Percentiles rank a stretch among this genome's conserved stretches.
These are phyloP conservation scores for Phytophthora sojae DNA, from an alignment of 352 stramenopile species.

Conservation along the genomic window DNA sequence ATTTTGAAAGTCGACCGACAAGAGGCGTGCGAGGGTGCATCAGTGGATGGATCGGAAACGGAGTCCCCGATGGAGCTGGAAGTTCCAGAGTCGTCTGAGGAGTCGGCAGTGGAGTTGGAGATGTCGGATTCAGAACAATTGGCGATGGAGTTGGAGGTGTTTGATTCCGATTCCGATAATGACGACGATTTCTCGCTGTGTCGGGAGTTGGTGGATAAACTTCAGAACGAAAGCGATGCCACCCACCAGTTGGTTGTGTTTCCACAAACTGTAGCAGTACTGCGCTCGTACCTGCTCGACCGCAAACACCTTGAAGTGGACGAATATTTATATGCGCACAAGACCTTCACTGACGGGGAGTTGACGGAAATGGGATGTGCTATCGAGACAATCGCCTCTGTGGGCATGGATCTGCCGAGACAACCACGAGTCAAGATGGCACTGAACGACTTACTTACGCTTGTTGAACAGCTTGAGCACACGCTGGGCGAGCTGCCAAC, in stretches of 20 bases:
- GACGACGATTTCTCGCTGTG: slow-evolving; percentile 33
- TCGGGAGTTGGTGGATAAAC: slow-evolving; percentile 22
- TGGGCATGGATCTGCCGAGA: slow-evolving; percentile 32
- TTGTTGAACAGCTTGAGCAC: slow-evolving; percentile 32
- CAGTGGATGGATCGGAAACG: neutral
- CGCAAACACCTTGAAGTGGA: slow-evolving; percentile 34
- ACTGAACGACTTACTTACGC: slow-evolving; percentile 26
- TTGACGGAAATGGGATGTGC: slow-evolving; percentile 25
- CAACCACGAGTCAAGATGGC: slow-evolving; percentile 24
- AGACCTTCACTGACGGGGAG: slow-evolving; percentile 24
- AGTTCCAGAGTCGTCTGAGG: slow-evolving; percentile 27
- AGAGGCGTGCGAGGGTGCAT: neutral
- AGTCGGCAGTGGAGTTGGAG: slow-evolving; percentile 14
- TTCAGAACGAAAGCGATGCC: slow-evolving; percentile 11
- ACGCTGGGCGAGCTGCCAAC: slow-evolving; percentile 24
- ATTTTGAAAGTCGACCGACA: neutral
- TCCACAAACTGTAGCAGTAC: slow-evolving; percentile 28
- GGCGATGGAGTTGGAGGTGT: slow-evolving; percentile 32
- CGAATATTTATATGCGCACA: slow-evolving; percentile 43
- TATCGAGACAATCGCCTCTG: slow-evolving; percentile 24
- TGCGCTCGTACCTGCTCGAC: slow-evolving; percentile 34
- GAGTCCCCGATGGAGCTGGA: slow-evolving; percentile 35
- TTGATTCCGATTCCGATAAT: slow-evolving; percentile 33
- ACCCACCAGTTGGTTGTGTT: slow-evolving; percentile 38
- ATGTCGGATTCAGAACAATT: slow-evolving; percentile 18